Percentiles rank a stretch among this genome's conserved stretches.
Evolutionary conservation across 805 yeast species (phyloP).

Genomic region (Crinitomyces ghanaensis): DNA sequence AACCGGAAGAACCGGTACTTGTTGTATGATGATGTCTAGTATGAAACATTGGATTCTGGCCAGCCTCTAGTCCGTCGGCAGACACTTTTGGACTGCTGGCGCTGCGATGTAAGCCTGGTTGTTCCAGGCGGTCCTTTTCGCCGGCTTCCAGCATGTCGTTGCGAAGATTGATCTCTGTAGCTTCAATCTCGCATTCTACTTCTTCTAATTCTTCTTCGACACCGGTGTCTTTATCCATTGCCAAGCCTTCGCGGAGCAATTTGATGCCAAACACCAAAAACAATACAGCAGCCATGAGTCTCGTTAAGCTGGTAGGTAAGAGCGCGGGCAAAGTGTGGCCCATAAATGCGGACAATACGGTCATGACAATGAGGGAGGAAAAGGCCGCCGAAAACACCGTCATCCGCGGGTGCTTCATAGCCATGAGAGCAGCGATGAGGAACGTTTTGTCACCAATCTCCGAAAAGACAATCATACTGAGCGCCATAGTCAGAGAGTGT

Average conservation of each 20-base stretch:
- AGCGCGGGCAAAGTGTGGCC: slow-evolving; percentile 87
- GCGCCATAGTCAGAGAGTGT: slow-evolving; percentile 62
- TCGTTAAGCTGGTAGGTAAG: slow-evolving; percentile 69
- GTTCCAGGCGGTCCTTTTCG: slow-evolving; percentile 6
- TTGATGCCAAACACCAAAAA: slow-evolving; percentile 76
- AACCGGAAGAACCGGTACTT: slow-evolving; percentile 10
- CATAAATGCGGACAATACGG: slow-evolving; percentile 76
- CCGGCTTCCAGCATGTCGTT: slow-evolving; percentile 55
- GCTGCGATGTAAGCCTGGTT: slow-evolving; percentile 12
- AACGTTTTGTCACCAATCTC: slow-evolving; percentile 98
- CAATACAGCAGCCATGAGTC: slow-evolving; percentile 66
- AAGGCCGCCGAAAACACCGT: slow-evolving; percentile 87
- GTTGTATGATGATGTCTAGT: slow-evolving; percentile 10
- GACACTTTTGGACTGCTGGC: slow-evolving; percentile 18
- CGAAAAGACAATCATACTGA: slow-evolving; percentile 85
- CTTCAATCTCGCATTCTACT: slow-evolving; percentile 85
- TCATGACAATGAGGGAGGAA: slow-evolving; percentile 78
- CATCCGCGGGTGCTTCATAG: slow-evolving; percentile 79
- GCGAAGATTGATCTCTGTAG: slow-evolving; percentile 41
- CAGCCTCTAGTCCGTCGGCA: slow-evolving; percentile 25
- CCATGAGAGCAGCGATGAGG: slow-evolving; percentile 93
- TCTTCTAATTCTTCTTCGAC: slow-evolving; percentile 94
- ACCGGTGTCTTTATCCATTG: slow-evolving; percentile 66
- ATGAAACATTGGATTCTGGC: slow-evolving; percentile 10
- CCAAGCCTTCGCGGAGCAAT: slow-evolving; percentile 68